Evolutionary conservation across 441 rosid species (phyloP), one percentile per base, ranked within the genome.

Genomic region (Erysimum cheiri): DNA sequence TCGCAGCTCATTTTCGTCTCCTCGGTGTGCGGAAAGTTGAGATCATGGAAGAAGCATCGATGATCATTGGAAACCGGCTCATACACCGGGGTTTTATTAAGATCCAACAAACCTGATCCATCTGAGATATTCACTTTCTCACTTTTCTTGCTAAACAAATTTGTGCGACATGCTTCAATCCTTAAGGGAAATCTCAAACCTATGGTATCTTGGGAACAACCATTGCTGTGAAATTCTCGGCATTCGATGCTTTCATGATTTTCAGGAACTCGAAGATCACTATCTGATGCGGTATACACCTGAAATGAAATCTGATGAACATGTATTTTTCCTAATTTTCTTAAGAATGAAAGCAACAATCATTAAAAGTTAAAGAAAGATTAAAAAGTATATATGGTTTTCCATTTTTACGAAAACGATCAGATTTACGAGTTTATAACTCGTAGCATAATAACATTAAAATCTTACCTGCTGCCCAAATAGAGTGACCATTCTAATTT

Each of bases 41-140:
- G 14, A 44, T 71, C 75, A 33, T 71, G 64, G 5, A 35, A 32
- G 48, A 54, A 35, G 19, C 15, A 72, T 32, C 15, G 46, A 3
- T 28, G 57, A 1, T 60, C 60, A 64, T 80, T 74, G 0, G 49
- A 36, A 43, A 24, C 54, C 5, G 40, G 28, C 6, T 54, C 70
- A 66, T 76, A 82, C 4, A 48, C 60, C 53, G 61, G 74, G 67
- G 61, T 63, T 73, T 72, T 36, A 58, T 85, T 89, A 63, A 89
- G 92, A 70, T 87, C 92, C 29, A 85, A 8, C 31, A 36, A 58
- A 57, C 64, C 43, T 31, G 14, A 41, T 2, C n/a, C 61, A 67
- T 31, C 9, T 65, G 50, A 52, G 11, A 7, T 39, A 39, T 2
- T 11, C 8, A 14, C 29, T 55, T 61, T 22, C 73, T 68, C 75